phyloP scores from a whole-genome alignment of 2,329 filamentous ascomycete species.

The Calonectria hawksworthii region DNA sequence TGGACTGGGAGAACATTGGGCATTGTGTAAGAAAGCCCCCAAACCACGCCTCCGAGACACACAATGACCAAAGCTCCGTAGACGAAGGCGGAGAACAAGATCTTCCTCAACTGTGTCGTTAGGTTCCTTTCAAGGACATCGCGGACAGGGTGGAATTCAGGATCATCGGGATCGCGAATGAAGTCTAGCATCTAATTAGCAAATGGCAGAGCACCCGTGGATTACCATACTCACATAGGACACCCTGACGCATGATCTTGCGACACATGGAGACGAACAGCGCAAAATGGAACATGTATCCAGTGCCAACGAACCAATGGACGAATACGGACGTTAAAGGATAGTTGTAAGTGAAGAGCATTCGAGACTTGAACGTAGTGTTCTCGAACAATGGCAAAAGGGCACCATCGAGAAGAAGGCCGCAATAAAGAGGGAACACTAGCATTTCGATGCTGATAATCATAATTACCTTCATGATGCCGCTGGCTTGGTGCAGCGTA shows the following conservation, averaged over 20 bases:
- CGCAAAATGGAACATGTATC: slow-evolving; percentile 99
- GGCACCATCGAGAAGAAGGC: slow-evolving; percentile 88
- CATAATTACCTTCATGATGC: slow-evolving; percentile 96
- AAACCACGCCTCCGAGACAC: slow-evolving; percentile 95
- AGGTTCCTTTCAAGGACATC: slow-evolving; percentile 96
- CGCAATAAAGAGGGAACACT: slow-evolving; percentile 95
- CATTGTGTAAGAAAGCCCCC: slow-evolving; percentile 81
- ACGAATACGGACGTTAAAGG: slow-evolving; percentile 95
- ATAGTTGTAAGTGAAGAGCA: slow-evolving; percentile 82
- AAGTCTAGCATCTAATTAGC: slow-evolving; percentile 73
- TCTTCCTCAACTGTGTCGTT: slow-evolving; percentile 93
- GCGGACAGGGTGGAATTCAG: slow-evolving; percentile 96
- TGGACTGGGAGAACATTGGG: slow-evolving; percentile 87
- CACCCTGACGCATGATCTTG: slow-evolving; percentile 95
- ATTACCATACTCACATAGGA: slow-evolving; percentile 78
- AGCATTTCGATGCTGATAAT: slow-evolving; percentile 99
- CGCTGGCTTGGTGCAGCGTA: slow-evolving; percentile 90
- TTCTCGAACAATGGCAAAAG: slow-evolving; percentile 90
- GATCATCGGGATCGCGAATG: slow-evolving; percentile 97
- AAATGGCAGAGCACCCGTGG: neutral
- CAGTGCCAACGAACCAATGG: slow-evolving; percentile 98
- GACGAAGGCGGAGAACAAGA: slow-evolving; percentile 94
- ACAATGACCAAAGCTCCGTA: slow-evolving; percentile 94
- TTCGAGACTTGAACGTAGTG: slow-evolving; percentile 81
- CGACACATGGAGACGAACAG: slow-evolving; percentile 99